Base-by-base conservation (phyloP, 225 moss, liverwort and hornwort species). In the Polytrichum commune region DNA sequence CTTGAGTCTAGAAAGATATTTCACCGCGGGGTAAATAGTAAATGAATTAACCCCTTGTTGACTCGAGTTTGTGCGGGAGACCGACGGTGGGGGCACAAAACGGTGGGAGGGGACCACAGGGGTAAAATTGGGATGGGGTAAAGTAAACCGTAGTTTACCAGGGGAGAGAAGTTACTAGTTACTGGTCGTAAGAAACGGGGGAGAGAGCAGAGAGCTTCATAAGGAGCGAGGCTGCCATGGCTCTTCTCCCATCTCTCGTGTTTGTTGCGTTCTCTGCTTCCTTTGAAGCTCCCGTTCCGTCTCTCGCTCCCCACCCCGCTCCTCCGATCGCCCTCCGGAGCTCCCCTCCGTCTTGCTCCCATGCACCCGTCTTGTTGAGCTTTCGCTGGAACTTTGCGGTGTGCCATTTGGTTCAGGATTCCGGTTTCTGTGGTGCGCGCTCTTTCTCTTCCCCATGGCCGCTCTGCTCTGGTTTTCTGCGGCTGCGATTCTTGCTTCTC, bases 361-460 rank as follows among this genome's bases (percentile, higher is more conserved):
- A 87, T 87, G 86, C 83, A 79, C 83, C 74, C 86, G 69, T 76
- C 76, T 61, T 78, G 68, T 83, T 87, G 86, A 81, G 80, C 74
- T 23, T 55, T 54, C 72, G 74, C 30, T 77, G 78, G 66, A 74
- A 38, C 78, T 60, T 74, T 23, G 64, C 74, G 20, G 72, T 74
- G 63, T 18, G 65, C 78, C 63, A 55, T 83, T 81, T 78, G 80
- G 83, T 86, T 76, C 71, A 61, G 73, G 16, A 54, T 74, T 71
- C 71, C 74, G 78, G 69, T 72, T 78, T 81, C 56, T 66, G 22
- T 46, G 68, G 83, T 86, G 80, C 76, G 83, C 68, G 18, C 8
- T 57, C 22, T 57, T 57, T 35, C 35, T 9, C 46, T 46, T 3
- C 16, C 46, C 46, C 46, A 13, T 46, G 38, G 38, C 13, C 13